Evolutionary conservation across 768 basidiomycete species (phyloP).

Genomic region (Kwoniella botswanensis): DNA sequence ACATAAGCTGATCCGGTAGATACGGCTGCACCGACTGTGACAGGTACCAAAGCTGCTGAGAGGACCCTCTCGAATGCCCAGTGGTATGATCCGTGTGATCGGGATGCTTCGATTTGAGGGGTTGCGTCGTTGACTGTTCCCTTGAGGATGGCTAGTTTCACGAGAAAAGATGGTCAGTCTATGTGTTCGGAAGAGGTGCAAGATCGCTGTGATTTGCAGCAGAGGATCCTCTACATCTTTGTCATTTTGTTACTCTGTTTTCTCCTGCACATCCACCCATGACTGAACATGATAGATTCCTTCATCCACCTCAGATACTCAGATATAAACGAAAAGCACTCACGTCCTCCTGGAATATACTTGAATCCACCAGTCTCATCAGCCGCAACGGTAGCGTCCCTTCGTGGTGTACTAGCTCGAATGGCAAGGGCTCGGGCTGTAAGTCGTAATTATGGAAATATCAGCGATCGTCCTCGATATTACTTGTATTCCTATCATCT

Average conservation of each 20-base stretch:
- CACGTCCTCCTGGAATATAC: slow-evolving; percentile 59
- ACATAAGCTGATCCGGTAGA: slow-evolving; percentile 72
- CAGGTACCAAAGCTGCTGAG: slow-evolving; percentile 82
- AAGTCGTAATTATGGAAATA: background rate
- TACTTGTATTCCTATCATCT: background rate
- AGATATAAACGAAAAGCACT: slow-evolving; percentile 34
- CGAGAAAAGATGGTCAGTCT: background rate
- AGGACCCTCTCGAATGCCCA: slow-evolving; percentile 92
- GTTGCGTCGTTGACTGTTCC: slow-evolving; percentile 97
- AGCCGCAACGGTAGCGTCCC: slow-evolving; percentile 41
- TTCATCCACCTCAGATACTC: background rate
- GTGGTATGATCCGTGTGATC: slow-evolving; percentile 85
- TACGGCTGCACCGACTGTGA: slow-evolving; percentile 83
- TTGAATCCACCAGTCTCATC: slow-evolving; percentile 57
- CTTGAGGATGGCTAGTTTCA: slow-evolving; percentile 72
- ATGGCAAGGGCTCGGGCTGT: slow-evolving; percentile 46
- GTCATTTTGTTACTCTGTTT: too few relatives aligned
- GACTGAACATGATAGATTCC: too few relatives aligned
- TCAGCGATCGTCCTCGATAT: slow-evolving; percentile 1
- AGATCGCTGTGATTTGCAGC: background rate
- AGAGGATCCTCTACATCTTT: too few relatives aligned
- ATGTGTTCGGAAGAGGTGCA: background rate
- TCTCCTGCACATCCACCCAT: too few relatives aligned
- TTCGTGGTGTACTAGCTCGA: slow-evolving; percentile 30
- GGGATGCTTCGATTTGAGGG: slow-evolving; percentile 79